Evolutionary conservation across 768 basidiomycete species (phyloP), one percentile per base, ranked within the genome.

Genomic region (Phanerodontia chrysosporium): DNA sequence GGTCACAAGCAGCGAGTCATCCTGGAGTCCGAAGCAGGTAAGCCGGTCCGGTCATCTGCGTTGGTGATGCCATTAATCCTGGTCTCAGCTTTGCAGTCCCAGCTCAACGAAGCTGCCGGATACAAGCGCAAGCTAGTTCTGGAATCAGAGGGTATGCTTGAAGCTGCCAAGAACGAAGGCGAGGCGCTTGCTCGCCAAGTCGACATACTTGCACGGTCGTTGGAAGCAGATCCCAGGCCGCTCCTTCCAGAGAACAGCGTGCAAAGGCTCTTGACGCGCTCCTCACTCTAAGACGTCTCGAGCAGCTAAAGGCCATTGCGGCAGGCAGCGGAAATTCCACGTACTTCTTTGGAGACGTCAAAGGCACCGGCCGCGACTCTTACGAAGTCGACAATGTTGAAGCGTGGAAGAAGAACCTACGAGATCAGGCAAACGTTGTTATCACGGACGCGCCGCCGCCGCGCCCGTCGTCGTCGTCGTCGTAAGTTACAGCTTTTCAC

Each of bases 1-100:
- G 83, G 83, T 10, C 76, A 80, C 52, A 84, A 84, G 61, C 81
- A 82, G 64, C 74, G 79, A 7, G 76, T 78, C 3, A 83, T 84
- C 60, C 68, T 84, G 48, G 80, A 82, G 68, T 78, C 77, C 64
- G 82, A 84, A 66, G 83, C 79, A 77, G 66, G 78, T 78, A 21
- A 29, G 53, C 25, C 39, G 16, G 12, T 12, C 8, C 32, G n/a
- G n/a, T n/a, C 32, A 27, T 28, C 35, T 21, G 4, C 6, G n/a
- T n/a, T n/a, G n/a, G n/a, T n/a, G n/a, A n/a, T n/a, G n/a, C n/a
- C n/a, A n/a, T n/a, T n/a, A n/a, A 18, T 42, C 10, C 14, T 25
- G n/a, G 13, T 42, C 42, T 16, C 53, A 54, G 53, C 36, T 25
- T 73, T 83, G 3, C 77, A 78, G 66, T 78, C 78, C 18, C 80